A percentile compares a stretch with the other conserved stretches of the same genome.
Evolutionary conservation across 345 rosid species (phyloP).

Genomic region (Populus tremula): DNA sequence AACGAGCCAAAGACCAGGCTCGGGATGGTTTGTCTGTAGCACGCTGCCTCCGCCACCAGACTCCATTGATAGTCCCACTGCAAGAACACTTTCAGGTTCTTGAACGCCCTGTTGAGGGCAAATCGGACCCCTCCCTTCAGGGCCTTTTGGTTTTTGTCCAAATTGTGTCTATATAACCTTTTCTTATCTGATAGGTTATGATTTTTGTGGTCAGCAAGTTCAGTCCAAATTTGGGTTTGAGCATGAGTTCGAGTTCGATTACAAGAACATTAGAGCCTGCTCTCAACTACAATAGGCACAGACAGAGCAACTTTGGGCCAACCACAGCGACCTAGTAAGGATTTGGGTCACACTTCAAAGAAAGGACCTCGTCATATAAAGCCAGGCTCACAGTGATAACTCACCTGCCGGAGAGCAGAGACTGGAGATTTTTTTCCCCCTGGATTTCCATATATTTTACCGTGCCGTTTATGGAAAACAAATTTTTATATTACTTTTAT

Average conservation of each 20-base stretch:
- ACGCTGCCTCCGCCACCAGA: neutral
- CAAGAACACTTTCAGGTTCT: neutral
- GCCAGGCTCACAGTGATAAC: neutral
- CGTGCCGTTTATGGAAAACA: too few species aligned
- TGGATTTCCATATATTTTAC: neutral
- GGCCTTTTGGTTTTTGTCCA: neutral
- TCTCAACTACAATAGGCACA: neutral
- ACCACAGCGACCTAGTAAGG: neutral
- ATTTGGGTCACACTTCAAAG: neutral
- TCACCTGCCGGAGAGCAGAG: neutral
- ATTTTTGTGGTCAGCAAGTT: neutral
- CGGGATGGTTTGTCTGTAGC: neutral
- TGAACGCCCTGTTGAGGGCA: slow-evolving; percentile 2
- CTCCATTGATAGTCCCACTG: slow-evolving; percentile 3
- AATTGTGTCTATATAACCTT: neutral
- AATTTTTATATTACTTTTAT: too few species aligned
- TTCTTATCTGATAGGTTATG: neutral
- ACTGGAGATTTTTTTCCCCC: neutral
- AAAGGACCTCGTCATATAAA: neutral
- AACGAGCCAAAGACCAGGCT: slow-evolving; percentile 7
- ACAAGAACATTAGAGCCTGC: neutral
- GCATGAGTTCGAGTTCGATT: neutral
- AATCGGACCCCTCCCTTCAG: neutral
- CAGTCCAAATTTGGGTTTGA: neutral
- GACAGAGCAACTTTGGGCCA: neutral